Evolutionary conservation across 345 rosid species (phyloP).

Genomic region (Populus simonii): DNA sequence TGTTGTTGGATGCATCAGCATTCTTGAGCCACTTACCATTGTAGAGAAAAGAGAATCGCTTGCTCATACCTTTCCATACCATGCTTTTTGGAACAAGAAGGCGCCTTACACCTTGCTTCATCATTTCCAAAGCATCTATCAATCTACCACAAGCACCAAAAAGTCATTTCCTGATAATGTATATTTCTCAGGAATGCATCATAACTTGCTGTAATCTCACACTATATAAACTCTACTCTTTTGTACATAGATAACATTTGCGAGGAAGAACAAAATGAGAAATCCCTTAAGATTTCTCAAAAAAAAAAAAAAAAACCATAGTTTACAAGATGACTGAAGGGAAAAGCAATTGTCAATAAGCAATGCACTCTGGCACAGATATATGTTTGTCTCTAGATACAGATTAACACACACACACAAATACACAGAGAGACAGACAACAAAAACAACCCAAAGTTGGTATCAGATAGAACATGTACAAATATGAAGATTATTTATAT

Average conservation of each 20-base stretch:
- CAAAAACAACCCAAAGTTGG: background rate
- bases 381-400: background rate
- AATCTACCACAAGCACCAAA: constrained; percentile 43
- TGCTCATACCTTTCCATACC: constrained; percentile 94
- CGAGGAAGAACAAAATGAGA: background rate
- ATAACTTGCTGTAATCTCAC: background rate
- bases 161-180: background rate
- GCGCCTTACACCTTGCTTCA: constrained; percentile 93
- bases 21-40: constrained; percentile 92
- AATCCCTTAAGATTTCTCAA: background rate
- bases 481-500: background rate
- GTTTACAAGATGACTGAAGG: background rate
- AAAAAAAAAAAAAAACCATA: background rate
- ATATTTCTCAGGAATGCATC: background rate
- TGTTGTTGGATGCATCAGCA: constrained; percentile 46
- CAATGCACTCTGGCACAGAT: background rate
- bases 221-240: background rate
- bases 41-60: constrained; percentile 82
- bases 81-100: constrained; percentile 78
- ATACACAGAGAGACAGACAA: background rate
- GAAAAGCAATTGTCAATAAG: background rate
- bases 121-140: constrained; percentile 96
- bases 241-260: background rate
- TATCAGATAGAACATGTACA: background rate
- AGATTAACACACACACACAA: background rate